These are phyloP conservation scores for Penicillium digitatum DNA, from an alignment of 2,329 filamentous ascomycete genomes.

Conservation along the genomic window DNA sequence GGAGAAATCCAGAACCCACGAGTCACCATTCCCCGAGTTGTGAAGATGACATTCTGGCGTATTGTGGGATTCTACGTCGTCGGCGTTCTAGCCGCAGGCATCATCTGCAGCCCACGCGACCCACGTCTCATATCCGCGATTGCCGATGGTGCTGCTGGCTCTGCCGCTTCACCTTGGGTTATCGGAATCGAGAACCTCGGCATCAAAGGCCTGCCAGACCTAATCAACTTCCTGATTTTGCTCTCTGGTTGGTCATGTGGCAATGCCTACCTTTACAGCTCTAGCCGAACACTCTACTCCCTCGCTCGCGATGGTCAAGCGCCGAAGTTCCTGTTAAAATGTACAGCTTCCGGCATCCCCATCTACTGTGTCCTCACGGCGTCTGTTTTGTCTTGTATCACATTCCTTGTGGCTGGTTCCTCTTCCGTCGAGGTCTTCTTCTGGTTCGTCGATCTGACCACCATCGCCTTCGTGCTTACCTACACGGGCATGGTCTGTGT, in stretches of 20 bases:
- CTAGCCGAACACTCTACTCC: slow-evolving; percentile 50
- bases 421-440: slow-evolving; percentile 62
- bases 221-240: slow-evolving; percentile 72
- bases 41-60: slow-evolving; percentile 73
- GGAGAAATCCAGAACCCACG: slow-evolving; percentile 68
- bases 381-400: slow-evolving; percentile 62
- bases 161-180: slow-evolving; percentile 67
- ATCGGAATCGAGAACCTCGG: slow-evolving; percentile 66
- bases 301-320: slow-evolving; percentile 49
- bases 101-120: slow-evolving; percentile 65
- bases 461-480: slow-evolving; percentile 29
- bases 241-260: slow-evolving; percentile 66
- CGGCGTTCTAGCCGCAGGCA: slow-evolving; percentile 64
- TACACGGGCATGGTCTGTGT: slow-evolving; percentile 65
- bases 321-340: slow-evolving; percentile 54
- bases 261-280: slow-evolving; percentile 60
- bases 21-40: slow-evolving; percentile 65
- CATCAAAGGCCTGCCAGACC: slow-evolving; percentile 61
- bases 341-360: slow-evolving; percentile 61
- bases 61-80: slow-evolving; percentile 71
- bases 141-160: slow-evolving; percentile 53
- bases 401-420: slow-evolving; percentile 65
- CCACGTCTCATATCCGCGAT: slow-evolving; percentile 57
- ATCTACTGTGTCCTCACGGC: slow-evolving; percentile 65
- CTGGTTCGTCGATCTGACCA: slow-evolving; percentile 64